Evolutionary conservation across 208 protist species (phyloP).

Genomic region (Acanthamoeba castellanii): DNA sequence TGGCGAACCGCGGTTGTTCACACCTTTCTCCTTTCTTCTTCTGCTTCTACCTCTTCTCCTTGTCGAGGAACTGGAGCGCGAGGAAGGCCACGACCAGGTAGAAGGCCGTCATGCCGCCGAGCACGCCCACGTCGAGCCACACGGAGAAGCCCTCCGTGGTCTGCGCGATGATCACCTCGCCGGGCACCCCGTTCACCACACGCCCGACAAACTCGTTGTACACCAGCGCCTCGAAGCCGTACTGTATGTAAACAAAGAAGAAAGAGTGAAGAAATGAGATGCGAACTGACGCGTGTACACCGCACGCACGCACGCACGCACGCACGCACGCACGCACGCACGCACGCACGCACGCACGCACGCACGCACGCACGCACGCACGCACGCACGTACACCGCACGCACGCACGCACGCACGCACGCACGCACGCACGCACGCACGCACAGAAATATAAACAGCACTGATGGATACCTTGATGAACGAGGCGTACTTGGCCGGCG

Average conservation of each 20-base stretch:
- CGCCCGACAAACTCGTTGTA: conserved; percentile 34
- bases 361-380: no score
- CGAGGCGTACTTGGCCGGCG: conserved; percentile 53
- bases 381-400: no score
- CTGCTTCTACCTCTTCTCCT: conserved; percentile 65
- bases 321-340: no score
- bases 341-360: no score
- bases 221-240: conserved; percentile 62
- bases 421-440: no score
- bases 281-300: no score
- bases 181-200: neutral
- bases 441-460: no score
- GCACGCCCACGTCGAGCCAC: conserved; percentile 10
- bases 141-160: neutral
- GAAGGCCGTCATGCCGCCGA: conserved; percentile 30
- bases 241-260: neutral
- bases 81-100: conserved; percentile 57
- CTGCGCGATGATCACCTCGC: neutral
- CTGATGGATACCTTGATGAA: conserved; percentile 75
- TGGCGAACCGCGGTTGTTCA: no score
- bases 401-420: no score
- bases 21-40: no score
- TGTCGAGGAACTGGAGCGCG: conserved; percentile 61
- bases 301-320: no score
- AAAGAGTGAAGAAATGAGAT: no score